Evolutionary conservation across 306 rosid genomes (phyloP), one percentile per base, ranked within the genome.

Genomic region (Glycine latifolia): DNA sequence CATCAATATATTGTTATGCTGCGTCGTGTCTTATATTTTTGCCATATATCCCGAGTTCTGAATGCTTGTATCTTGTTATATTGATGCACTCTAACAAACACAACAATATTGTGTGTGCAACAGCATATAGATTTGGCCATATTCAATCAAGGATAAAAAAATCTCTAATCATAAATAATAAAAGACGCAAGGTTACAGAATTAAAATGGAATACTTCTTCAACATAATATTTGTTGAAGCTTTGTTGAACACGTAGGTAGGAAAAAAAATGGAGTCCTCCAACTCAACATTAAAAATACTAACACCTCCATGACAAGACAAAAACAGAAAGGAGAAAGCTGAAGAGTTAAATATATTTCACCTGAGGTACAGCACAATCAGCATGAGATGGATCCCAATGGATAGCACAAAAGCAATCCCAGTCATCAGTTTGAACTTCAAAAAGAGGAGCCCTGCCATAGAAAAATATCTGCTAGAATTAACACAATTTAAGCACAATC

Each of bases 311-410:
- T 26, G 31, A 26, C 31, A 26, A 26, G 31, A 26, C 31, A 26
- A 26, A 1, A 26, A 26, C n/a, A 65, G 44, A 77, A 69, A 48
- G 41, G 60, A 66, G 59, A 73, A 73, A 74, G 15, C 12, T 16
- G n/a, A 75, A 58, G 37, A 37, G 59, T 82, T 61, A 68, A 81
- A 59, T 14, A 68, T 78, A 74, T 47, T 67, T 81, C 77, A 88
- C 91, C 91, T 88, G 91, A 50, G 89, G 91, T 59, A 79, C 89
- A 15, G 91, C 87, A 84, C 91, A 88, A 79, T 88, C 91, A 80
- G 89, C 89, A 50, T 86, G 88, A 52, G 79, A 73, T 81, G 91
- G 91, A 79, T 88, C 88, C 91, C 91, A 88, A 56, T 75, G 86
- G 62, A 88, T 67, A 60, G 86, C 89, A 79, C 91, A 88, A 59